Conservation (phyloP, 768 basidiomycete species). For the Mycena epipterygia region DNA sequence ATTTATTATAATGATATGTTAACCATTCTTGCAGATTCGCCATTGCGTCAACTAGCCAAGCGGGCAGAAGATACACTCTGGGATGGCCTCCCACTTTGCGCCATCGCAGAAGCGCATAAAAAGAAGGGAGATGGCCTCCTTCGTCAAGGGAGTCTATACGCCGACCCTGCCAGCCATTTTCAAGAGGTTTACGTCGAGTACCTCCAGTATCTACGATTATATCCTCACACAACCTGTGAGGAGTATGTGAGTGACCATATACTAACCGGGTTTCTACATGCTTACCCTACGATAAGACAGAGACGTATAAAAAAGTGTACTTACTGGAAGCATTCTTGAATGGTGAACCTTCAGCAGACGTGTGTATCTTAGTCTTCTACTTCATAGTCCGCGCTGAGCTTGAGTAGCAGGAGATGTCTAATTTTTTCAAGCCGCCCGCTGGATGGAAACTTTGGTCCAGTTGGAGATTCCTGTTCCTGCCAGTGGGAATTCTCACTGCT, state of each 20-base stretch:
- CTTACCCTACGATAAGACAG: not conserved
- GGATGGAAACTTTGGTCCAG: not conserved
- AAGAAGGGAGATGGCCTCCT: constrained; percentile 2
- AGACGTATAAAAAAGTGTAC: no score
- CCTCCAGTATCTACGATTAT: not conserved
- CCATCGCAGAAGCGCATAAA: constrained; percentile 20
- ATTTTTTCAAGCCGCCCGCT: not conserved
- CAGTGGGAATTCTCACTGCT: no score
- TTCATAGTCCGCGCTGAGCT: not conserved
- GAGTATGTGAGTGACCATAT: constrained; percentile 18
- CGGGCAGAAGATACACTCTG: not conserved
- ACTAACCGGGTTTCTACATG: not conserved
- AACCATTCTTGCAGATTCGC: not conserved
- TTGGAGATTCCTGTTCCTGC: no score
- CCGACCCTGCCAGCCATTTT: not conserved
- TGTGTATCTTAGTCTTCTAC: not conserved
- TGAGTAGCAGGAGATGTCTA: not conserved
- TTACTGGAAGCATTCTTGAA: not conserved
- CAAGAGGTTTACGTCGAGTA: constrained; percentile 11
- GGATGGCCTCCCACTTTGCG: not conserved
- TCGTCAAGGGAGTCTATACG: not conserved
- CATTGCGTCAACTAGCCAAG: not conserved
- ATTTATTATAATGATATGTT: not conserved
- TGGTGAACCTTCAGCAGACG: not conserved
- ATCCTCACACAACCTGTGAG: not conserved